phyloP scores from a whole-genome alignment of 2,329 filamentous ascomycete genomes.

The Paraphoma chrysanthemicola region DNA sequence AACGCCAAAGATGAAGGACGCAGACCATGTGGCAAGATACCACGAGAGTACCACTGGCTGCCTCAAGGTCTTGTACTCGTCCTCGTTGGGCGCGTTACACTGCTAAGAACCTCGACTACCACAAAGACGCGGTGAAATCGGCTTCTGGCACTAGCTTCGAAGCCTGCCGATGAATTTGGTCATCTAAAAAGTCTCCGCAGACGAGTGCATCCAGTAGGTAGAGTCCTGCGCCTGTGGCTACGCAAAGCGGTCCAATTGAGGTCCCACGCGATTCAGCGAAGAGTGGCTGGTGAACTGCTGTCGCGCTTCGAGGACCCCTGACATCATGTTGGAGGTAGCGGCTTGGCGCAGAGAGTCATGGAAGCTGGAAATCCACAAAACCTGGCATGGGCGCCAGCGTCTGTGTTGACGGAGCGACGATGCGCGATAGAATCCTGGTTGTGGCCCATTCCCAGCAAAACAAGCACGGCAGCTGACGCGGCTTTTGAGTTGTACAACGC shows the following conservation, averaged over 20 bases:
- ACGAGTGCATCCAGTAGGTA: too few relatives aligned
- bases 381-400: not conserved
- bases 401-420: too few relatives aligned
- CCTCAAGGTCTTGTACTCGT: too few relatives aligned
- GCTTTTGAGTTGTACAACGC: not conserved
- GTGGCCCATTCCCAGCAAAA: too few relatives aligned
- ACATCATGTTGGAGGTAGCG: constrained; percentile 1
- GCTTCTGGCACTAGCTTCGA: too few relatives aligned
- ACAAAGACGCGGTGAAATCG: too few relatives aligned
- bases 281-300: constrained; percentile 1
- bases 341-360: not conserved
- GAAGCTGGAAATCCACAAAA: not conserved
- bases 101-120: too few relatives aligned
- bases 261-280: not conserved
- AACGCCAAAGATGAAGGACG: not conserved
- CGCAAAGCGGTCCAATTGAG: not conserved
- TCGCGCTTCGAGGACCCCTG: not conserved
- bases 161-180: too few relatives aligned
- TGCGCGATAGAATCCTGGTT: not conserved
- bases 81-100: too few relatives aligned
- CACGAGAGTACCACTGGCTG: not conserved
- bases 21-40: not conserved
- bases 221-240: not conserved
- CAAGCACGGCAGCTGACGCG: not conserved
- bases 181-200: too few relatives aligned